phyloP scores from a whole-genome alignment of 768 basidiomycete species.

The Boletus reticulatus region DNA sequence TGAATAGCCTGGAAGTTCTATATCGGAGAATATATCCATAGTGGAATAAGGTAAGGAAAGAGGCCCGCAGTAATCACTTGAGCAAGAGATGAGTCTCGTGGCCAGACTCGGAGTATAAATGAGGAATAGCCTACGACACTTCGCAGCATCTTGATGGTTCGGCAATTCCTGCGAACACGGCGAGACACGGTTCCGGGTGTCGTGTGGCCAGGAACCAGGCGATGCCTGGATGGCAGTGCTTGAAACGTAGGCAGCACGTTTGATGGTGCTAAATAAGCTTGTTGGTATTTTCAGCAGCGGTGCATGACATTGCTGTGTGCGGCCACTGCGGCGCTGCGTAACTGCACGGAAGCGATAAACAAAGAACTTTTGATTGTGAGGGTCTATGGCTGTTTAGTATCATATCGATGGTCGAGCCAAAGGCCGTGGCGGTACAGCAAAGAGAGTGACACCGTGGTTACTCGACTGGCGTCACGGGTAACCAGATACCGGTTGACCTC shows the following conservation, averaged over 20 bases:
- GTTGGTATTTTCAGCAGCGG: neutral
- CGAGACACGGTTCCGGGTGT: neutral
- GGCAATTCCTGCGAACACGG: neutral
- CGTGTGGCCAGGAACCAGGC: slow-evolving; percentile 14
- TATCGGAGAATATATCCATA: slow-evolving; percentile 12
- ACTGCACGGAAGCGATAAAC: neutral
- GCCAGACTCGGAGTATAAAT: slow-evolving; percentile 18
- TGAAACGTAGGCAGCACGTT: slow-evolving; percentile 3
- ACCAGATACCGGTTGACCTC: too few relatives aligned
- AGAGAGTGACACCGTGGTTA: too few relatives aligned
- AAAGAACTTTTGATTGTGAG: slow-evolving; percentile 7
- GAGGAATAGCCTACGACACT: slow-evolving; percentile 10
- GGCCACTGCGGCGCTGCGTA: too few relatives aligned
- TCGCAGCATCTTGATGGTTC: slow-evolving; percentile 5
- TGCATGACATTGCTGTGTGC: slow-evolving; percentile 6
- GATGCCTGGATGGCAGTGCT: slow-evolving; percentile 13
- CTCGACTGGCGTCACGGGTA: too few relatives aligned
- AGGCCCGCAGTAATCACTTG: neutral
- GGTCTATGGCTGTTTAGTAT: too few relatives aligned
- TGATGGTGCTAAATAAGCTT: neutral
- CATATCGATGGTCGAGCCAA: too few relatives aligned
- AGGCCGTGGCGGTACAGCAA: too few relatives aligned
- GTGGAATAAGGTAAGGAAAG: slow-evolving; percentile 1
- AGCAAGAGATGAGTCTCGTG: neutral
- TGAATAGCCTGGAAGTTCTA: slow-evolving; percentile 49